These are phyloP conservation scores for Cladosporium sp. DNA, from an alignment of 2,329 filamentous ascomycete species.

Conservation along the genomic window DNA sequence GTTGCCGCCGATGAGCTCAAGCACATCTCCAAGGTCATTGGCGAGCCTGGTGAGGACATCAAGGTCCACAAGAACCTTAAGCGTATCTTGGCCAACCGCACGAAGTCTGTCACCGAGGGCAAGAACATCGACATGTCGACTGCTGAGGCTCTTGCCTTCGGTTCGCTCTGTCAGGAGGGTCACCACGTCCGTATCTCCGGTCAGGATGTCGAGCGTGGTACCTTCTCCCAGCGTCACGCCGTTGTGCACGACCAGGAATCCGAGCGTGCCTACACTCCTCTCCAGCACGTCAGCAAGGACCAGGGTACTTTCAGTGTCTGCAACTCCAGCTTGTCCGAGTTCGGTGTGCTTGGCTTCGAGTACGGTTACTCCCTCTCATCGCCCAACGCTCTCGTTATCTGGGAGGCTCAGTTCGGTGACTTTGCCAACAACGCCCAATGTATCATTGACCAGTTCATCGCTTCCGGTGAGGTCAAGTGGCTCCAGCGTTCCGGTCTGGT, in stretches of 20 bases:
- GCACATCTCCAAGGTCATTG: conserved; percentile 80
- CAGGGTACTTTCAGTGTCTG: conserved; percentile 96
- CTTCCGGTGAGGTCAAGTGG: conserved; percentile 98
- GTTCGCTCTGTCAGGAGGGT: conserved; percentile 84
- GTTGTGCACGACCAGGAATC: conserved; percentile 97
- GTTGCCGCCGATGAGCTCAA: conserved; percentile 72
- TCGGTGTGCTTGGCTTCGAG: conserved; percentile 85
- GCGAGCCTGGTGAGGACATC: conserved; percentile 79
- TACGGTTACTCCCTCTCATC: conserved; percentile 98
- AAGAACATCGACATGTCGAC: conserved; percentile 98
- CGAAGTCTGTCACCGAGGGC: conserved; percentile 89
- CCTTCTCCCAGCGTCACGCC: conserved; percentile 96
- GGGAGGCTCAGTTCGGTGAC: conserved; percentile 99
- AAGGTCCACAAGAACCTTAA: conserved; percentile 92
- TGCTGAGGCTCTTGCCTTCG: conserved; percentile 93
- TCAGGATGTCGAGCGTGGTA: conserved; percentile 98
- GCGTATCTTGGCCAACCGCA: conserved; percentile 85
- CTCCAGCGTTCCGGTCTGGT: conserved; percentile 96
- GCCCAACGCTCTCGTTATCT: conserved; percentile 96
- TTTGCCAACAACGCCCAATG: conserved; percentile 99
- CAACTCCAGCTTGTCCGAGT: conserved; percentile 85
- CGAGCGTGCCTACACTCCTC: conserved; percentile 87
- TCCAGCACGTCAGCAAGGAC: conserved; percentile 85
- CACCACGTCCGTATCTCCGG: conserved; percentile 97
- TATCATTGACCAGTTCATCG: conserved; percentile 98